phyloP scores from a whole-genome alignment of 2,329 filamentous ascomycete species.

The Phaeosphaeriaceae sp. region DNA sequence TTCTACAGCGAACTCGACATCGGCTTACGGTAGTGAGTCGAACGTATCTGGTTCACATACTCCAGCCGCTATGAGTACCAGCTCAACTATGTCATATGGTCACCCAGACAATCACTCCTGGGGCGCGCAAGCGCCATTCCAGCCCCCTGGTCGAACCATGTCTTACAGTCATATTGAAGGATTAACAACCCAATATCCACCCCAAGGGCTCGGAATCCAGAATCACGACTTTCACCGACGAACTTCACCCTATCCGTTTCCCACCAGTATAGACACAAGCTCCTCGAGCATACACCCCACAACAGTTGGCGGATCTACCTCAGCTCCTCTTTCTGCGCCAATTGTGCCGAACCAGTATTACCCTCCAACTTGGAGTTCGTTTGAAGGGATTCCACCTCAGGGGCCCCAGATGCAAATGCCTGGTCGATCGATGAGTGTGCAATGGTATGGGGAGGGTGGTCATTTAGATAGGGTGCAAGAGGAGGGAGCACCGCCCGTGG shows the following conservation, averaged over 20 bases:
- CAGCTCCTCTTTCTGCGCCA: conserved; percentile 45
- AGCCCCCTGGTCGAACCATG: conserved; percentile 46
- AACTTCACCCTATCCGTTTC: conserved; percentile 44
- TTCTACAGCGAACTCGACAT: conserved; percentile 38
- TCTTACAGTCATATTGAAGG: conserved; percentile 50
- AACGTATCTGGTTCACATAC: conserved; percentile 44
- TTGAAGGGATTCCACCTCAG: conserved; percentile 31
- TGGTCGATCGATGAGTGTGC: conserved; percentile 42
- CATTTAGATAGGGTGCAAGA: conserved; percentile 46
- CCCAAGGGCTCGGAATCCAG: conserved; percentile 39
- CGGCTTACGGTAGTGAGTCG: conserved; percentile 43
- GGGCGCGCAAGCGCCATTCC: conserved; percentile 34
- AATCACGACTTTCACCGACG: conserved; percentile 39
- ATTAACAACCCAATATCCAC: conserved; percentile 39
- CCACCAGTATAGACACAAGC: conserved; percentile 42
- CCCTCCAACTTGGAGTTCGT: conserved; percentile 37
- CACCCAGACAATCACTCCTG: conserved; percentile 40
- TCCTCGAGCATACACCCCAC: conserved; percentile 30
- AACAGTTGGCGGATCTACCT: conserved; percentile 30
- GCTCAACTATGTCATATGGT: conserved; percentile 45
- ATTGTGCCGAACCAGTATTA: conserved; percentile 42
- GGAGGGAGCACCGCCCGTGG: conserved; percentile 39
- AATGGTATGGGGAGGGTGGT: conserved; percentile 43
- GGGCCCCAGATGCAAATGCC: conserved; percentile 35
- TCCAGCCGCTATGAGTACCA: conserved; percentile 43